A percentile compares a stretch with the other conserved stretches of the same genome.
phyloP scores from a whole-genome alignment of 2,329 filamentous ascomycete species.

The Ambrosiella xylebori region DNA sequence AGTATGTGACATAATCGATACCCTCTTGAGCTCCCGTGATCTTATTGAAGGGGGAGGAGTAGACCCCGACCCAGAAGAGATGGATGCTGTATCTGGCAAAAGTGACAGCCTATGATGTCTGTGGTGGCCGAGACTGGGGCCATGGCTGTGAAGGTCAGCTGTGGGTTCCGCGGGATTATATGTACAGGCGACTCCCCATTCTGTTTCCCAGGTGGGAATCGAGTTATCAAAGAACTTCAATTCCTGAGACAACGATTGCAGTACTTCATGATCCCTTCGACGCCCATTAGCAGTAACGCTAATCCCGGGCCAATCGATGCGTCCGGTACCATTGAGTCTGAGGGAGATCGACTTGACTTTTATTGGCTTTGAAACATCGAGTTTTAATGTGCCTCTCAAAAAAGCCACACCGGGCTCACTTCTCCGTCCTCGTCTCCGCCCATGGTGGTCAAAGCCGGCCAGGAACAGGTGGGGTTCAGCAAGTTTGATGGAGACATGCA shows the following conservation, averaged over 20 bases:
- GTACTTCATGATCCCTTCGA: conserved; percentile 64
- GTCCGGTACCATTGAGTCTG: conserved; percentile 67
- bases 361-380: conserved; percentile 71
- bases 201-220: conserved; percentile 41
- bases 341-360: conserved; percentile 87
- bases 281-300: conserved; percentile 78
- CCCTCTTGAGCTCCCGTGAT: not conserved
- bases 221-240: conserved; percentile 82
- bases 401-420: conserved; percentile 59
- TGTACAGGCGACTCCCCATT: conserved; percentile 46
- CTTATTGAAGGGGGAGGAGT: not conserved
- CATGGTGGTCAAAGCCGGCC: conserved; percentile 59
- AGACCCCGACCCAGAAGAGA: not conserved
- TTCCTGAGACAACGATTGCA: conserved; percentile 57
- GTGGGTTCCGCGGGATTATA: conserved; percentile 20
- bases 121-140: not conserved
- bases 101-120: not conserved
- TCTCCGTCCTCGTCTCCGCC: conserved; percentile 28
- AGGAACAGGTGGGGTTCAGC: conserved; percentile 70
- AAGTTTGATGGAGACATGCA: conserved; percentile 55
- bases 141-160: not conserved
- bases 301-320: conserved; percentile 92
- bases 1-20: conserved; percentile 29
- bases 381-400: conserved; percentile 63
- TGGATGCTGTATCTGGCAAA: conserved; percentile 5